Evolutionary conservation across 768 basidiomycete species (phyloP), one percentile per base, ranked within the genome.

Genomic region (Auricularia sp.): DNA sequence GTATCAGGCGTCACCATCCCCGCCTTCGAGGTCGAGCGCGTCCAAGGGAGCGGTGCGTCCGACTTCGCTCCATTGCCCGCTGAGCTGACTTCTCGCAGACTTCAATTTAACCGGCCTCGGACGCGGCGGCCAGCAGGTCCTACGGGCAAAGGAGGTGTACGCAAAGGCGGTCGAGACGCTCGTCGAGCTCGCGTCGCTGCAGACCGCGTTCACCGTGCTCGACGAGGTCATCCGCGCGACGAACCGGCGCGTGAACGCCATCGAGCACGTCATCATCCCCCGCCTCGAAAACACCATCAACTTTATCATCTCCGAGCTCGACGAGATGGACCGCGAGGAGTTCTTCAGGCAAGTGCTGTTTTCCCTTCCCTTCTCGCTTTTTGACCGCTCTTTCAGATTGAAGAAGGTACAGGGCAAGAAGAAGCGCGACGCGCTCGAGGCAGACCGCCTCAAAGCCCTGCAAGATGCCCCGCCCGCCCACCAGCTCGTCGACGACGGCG

Each of bases 181-280:
- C 34, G 96, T 99, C 44, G 96, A 99, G 75, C 84, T 99, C 42
- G 97, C 97, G 1, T 96, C 93, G 12, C 79, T 99, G 51, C 90
- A 98, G 78, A 98, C 97, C 0, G 97, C 97, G 3, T 99, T 99
- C 78, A 96, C 88, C 64, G 98, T 98, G 69, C 84, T 99, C 43
- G 97, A 99, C 76, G 97, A 98, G 77, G 97, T 98, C 66, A 99
- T 99, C 71, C 90, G 93, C 59, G 93, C 95, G n/a, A 98, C 97
- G 43, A 99, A 98, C 75, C 90, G 97, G 62, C 87, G 97, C 67
- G 97, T 99, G 47, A 99, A 99, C 72, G 97, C 97, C 2, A 96
- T 99, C 68, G 97, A 99, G 71, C 93, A 99, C 73, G 87, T 99
- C 68, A 81, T 99, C 70, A 98, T 99, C 65, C 97, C 97, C 18